Base-by-base conservation (phyloP, 2,329 filamentous ascomycete genomes). In the Aspergillus ochraceus region DNA sequence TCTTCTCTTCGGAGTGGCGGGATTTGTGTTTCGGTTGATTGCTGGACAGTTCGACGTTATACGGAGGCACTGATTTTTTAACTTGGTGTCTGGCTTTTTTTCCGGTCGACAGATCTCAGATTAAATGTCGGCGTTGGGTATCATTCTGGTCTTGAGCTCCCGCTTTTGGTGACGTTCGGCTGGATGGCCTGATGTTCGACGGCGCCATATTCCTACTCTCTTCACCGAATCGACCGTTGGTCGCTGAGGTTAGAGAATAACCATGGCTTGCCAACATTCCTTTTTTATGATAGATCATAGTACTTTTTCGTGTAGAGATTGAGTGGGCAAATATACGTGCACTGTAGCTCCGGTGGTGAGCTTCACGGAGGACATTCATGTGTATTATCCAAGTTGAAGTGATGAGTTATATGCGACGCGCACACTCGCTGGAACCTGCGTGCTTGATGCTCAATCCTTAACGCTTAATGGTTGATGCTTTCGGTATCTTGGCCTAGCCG, bases 91-190 rank as follows among this genome's bases (percentile, higher is more conserved):
- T 84, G 11, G 11, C 66, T 60, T 88, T 90, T 90, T 91, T 79
- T 93, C 90, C 89, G 87, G 91, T 92, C 90, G 91, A 96, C 92
- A 95, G 90, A 88, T 95, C 89, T 91, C 77, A 96, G 89, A 97
- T 77, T 72, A 85, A 95, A 71, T 66, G 70, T 80, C 78, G 79
- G 82, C 81, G 77, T 81, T 77, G 78, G 78, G 76, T 72, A 69
- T 72, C 71, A 74, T 80, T 74, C 70, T 68, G 71, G 83, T 84
- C 86, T 85, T 86, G 84, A 85, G 86, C 83, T 90, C 88, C 88
- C 84, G 79, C 73, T 67, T 63, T 80, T 78, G 83, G 84, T 89
- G 88, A 91, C 6, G 85, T 85, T 86, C 84, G 83, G 84, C 81
- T 80, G 80, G 80, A 79, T 75, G 75, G 77, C 79, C 75, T 68